Base-by-base conservation (phyloP, 352 stramenopile species). In the Halophytophthora polymorphica region DNA sequence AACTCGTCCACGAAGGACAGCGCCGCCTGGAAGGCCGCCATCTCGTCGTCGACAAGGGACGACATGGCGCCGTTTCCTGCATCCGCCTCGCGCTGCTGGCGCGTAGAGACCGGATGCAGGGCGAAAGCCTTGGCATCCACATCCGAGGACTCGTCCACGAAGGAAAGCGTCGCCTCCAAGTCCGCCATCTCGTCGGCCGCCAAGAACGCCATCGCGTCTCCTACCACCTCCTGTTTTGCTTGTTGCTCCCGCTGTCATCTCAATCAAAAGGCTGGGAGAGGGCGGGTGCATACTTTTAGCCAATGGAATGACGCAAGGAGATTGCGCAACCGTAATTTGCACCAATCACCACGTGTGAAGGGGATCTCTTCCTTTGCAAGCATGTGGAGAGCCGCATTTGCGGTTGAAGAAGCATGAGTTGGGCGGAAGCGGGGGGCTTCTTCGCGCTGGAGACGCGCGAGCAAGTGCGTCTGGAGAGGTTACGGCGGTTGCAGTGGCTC, bases 1-100 rank as follows among this genome's bases (percentile, higher is more conserved):
- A 69, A 63, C 42, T 72, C 64, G 54, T 69, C 64, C 43, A 72
- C 54, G 48, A 66, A 72, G 31, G 55, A 72, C 34, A 72, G 42
- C 23, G 55, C 64, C 6, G 64, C 59, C 44, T 68, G 37, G 28
- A 68, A 68, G 17, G 49, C 59, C 14, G 59, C 59, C 59, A 68
- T 66, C 50, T 72, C 64, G 23, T 68, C 64, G 40, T 72, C 64
- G n/a, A 41, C 31, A 19, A 35, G 15, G 31, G 41, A 48, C 42
- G 42, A 21, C 22, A 48, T 8, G 25, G 25, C 25, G 25, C 25
- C 8, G 25, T 31, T 8, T 10, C 25, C 25, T 8, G 25, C n/a
- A n/a, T n/a, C 8, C 25, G 25, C 4, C 25, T 31, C 25, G 4
- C 8, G 25, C 25, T 31, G 25, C 25, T 8, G 25, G n/a, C n/a